Percentiles rank a stretch among this genome's conserved stretches.
Evolutionary conservation across 257 asterid genomes (phyloP).

Genomic region (Solanum etuberosum): DNA sequence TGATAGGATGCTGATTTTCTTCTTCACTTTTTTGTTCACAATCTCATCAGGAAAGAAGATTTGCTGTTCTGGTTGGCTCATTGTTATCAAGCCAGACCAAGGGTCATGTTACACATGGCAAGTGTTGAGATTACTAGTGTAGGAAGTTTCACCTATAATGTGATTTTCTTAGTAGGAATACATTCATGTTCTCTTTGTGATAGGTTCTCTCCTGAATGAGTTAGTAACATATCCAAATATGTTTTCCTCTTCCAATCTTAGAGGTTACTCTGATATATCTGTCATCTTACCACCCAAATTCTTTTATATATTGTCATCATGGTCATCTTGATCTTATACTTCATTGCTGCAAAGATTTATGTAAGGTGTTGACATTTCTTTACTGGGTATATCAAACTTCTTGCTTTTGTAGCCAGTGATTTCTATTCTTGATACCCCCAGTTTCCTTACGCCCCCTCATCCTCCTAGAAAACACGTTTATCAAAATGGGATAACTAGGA

Average conservation of each 20-base stretch:
- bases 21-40: background rate
- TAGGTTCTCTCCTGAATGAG: background rate
- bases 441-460: background rate
- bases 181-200: background rate
- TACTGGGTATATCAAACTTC: background rate
- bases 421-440: background rate
- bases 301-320: background rate
- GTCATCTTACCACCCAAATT: background rate
- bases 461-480: background rate
- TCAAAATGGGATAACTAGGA: background rate
- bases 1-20: background rate
- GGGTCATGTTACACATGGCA: constrained; percentile 87
- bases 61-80: constrained; percentile 74
- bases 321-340: background rate
- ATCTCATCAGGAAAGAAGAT: constrained; percentile 72
- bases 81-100: constrained; percentile 95
- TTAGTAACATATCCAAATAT: background rate
- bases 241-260: background rate
- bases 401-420: background rate
- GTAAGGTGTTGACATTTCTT: background rate
- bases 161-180: background rate
- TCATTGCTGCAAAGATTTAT: background rate
- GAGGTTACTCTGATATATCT: background rate
- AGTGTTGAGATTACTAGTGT: constrained; percentile 17
- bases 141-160: background rate